Percentiles rank a stretch among this genome's conserved stretches.
Evolutionary conservation across 345 rosid genomes (phyloP).

Genomic region (Bruguiera gymnorhiza): DNA sequence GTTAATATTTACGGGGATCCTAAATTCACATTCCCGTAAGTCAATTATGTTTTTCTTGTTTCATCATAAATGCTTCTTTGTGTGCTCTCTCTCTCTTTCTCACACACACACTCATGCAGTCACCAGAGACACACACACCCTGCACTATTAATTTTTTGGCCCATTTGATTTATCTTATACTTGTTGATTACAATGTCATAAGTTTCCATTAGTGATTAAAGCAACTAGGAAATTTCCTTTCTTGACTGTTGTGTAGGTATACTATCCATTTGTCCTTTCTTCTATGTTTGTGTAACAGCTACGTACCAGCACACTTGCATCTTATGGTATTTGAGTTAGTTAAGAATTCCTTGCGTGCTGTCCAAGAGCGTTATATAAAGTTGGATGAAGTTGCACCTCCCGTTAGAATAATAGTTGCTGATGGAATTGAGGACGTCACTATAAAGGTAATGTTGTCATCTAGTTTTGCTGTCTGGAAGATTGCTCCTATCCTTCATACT

Average conservation of each 20-base stretch:
- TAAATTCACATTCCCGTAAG: slow-evolving; percentile 87
- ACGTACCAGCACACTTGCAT: slow-evolving; percentile 88
- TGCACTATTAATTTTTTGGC: background rate
- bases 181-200: background rate
- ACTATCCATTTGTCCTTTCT: background rate
- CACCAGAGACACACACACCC: no score
- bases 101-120: no score
- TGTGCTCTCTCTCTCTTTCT: background rate
- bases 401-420: slow-evolving; percentile 78
- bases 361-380: slow-evolving; percentile 74
- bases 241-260: background rate
- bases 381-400: slow-evolving; percentile 77
- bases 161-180: background rate
- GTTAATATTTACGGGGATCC: slow-evolving; percentile 87
- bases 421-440: slow-evolving; percentile 91
- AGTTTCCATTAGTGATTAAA: background rate
- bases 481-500: background rate
- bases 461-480: background rate
- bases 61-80: background rate
- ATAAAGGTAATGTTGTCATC: slow-evolving; percentile 50
- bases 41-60: background rate
- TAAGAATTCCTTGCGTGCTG: slow-evolving; percentile 88
- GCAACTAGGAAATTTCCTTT: background rate
- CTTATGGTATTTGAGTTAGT: slow-evolving; percentile 94
- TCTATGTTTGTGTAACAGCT: slow-evolving; percentile 34